These are phyloP conservation scores for Clarireedia hainanense DNA, from an alignment of 2,329 filamentous ascomycete genomes.

Conservation along the genomic window DNA sequence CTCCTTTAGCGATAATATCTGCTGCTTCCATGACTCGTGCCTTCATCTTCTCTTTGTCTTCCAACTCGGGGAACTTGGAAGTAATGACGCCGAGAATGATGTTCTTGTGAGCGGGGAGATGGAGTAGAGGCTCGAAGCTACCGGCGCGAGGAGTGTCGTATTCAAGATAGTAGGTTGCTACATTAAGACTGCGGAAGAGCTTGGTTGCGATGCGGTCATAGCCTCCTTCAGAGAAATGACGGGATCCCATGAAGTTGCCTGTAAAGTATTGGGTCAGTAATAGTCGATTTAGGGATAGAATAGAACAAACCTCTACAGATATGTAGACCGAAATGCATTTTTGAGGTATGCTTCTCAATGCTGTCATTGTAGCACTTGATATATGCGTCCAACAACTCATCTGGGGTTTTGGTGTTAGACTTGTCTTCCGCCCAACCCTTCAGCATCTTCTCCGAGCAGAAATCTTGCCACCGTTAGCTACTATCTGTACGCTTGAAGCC, in stretches of 20 bases:
- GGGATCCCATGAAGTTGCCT: constrained; percentile 56
- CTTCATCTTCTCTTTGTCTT: constrained; percentile 58
- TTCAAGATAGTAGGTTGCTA: constrained; percentile 62
- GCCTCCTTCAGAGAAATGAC: constrained; percentile 58
- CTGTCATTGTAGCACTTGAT: constrained; percentile 70
- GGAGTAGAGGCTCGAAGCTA: constrained; percentile 56
- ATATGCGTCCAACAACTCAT: constrained; percentile 67
- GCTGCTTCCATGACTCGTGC: constrained; percentile 50
- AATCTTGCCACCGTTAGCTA: constrained; percentile 34
- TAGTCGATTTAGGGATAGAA: too few relatives aligned
- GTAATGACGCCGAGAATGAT: constrained; percentile 58
- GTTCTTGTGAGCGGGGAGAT: constrained; percentile 52
- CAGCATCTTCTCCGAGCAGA: constrained; percentile 66
- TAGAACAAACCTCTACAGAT: constrained; percentile 46
- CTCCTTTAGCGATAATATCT: constrained; percentile 61
- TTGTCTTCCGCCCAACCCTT: constrained; percentile 48
- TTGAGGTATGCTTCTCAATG: constrained; percentile 52
- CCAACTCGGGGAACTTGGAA: constrained; percentile 53
- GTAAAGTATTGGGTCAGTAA: too few relatives aligned
- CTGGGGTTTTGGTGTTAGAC: constrained; percentile 58
- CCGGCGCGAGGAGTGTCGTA: constrained; percentile 59
- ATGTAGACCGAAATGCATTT: constrained; percentile 72
- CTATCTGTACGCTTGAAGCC: too few relatives aligned
- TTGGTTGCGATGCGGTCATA: constrained; percentile 62
- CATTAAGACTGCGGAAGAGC: constrained; percentile 54